Conservation (phyloP, 192 early-diverging fungal genomes). For the Neocallimastix lanati region DNA sequence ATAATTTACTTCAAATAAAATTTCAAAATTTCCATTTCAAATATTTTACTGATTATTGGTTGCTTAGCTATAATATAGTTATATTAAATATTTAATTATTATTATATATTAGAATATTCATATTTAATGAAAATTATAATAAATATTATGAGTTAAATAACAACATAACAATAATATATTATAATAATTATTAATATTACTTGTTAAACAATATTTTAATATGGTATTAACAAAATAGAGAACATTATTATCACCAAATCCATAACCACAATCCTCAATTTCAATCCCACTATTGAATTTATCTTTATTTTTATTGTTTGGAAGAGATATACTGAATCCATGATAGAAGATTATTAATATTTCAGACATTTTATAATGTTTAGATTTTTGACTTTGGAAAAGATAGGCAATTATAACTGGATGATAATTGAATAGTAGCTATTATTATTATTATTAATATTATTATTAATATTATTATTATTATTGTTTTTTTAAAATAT, state of each 20-base stretch:
- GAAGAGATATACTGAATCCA: not conserved
- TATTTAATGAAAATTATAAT: too few species aligned
- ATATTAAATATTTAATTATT: too few species aligned
- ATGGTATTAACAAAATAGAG: not conserved
- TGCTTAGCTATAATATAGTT: not conserved
- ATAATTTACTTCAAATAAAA: not conserved
- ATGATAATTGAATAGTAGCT: not conserved
- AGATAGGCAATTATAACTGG: not conserved
- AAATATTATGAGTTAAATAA: too few species aligned
- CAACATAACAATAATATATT: not conserved
- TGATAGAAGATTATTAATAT: not conserved
- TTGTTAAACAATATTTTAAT: not conserved
- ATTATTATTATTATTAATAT: too few species aligned
- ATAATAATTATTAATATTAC: not conserved
- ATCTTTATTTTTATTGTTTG: not conserved
- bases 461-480: too few species aligned
- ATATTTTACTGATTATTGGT: not conserved
- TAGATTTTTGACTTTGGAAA: not conserved
- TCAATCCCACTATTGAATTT: not conserved
- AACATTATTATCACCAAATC: not conserved
- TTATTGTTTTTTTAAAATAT: too few species aligned
- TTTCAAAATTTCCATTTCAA: not conserved
- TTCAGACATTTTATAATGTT: not conserved
- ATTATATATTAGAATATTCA: too few species aligned
- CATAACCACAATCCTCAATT: not conserved